Evolutionary conservation across 2,329 filamentous ascomycete genomes (phyloP).

Genomic region (Trichoderma sp.): DNA sequence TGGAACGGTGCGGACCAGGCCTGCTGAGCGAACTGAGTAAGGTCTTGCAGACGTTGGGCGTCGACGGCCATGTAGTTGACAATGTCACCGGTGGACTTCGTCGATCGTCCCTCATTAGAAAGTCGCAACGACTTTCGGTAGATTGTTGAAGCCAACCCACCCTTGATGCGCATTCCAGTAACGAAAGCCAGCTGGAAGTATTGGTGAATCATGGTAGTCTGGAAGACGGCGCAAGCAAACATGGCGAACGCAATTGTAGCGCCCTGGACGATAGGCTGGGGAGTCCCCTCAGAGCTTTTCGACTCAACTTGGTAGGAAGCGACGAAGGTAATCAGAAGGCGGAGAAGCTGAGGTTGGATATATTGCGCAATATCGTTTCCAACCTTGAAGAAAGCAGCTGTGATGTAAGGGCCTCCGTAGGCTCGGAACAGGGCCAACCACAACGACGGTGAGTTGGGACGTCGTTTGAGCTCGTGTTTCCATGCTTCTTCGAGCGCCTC

Average conservation of each 20-base stretch:
- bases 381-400: conserved; percentile 85
- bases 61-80: conserved; percentile 99
- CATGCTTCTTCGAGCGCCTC: conserved; percentile 72
- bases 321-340: conserved; percentile 81
- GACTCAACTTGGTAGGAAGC: conserved; percentile 64
- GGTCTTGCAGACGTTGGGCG: conserved; percentile 89
- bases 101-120: conserved; percentile 86
- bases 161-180: conserved; percentile 95
- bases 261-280: conserved; percentile 79
- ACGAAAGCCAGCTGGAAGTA: conserved; percentile 97
- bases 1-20: conserved; percentile 97
- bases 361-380: conserved; percentile 85
- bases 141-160: conserved; percentile 83
- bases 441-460: conserved; percentile 63
- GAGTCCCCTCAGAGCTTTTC: conserved; percentile 47
- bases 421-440: conserved; percentile 84
- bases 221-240: conserved; percentile 83
- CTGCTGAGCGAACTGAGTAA: conserved; percentile 94
- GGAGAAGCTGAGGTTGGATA: conserved; percentile 85
- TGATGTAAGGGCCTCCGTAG: conserved; percentile 81
- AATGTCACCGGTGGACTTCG: conserved; percentile 94
- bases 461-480: conserved; percentile 69
- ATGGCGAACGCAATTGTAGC: conserved; percentile 87
- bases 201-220: conserved; percentile 91
- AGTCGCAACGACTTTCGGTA: conserved; percentile 88